Evolutionary conservation across 1,284 basidiomycete species (phyloP), one percentile per base, ranked within the genome.

Genomic region (Inonotus hispidus): DNA sequence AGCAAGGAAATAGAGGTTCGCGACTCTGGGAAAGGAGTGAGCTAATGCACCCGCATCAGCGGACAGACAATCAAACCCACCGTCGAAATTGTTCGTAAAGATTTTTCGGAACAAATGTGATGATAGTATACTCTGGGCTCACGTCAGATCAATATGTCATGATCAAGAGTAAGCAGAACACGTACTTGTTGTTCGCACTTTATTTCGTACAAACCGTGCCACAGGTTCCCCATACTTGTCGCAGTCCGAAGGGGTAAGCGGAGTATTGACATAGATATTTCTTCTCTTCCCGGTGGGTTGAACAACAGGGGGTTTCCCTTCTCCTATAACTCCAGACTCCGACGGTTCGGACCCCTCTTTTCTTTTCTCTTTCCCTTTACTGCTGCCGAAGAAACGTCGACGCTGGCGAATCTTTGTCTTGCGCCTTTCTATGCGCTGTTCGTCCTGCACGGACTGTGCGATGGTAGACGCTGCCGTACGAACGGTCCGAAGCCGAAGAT

Each of bases 51-150:
- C 23, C 19, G 19, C 13, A 49, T 27, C 59, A 59, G 55, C 21
- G 27, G 32, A 50, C 13, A 35, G 32, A 54, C 32, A 35, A 67
- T 64, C 58, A 64, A 38, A 74, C 79, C 60, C 60, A 84, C 87
- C 92, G 82, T 67, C 89, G 81, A 71, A 97, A 96, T 71, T 97
- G 94, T 74, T 95, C 92, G 65, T 87, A 90, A 65, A 96, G 74
- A 71, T 96, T 96, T 80, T 92, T 94, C n/a, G 95, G 95, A 52
- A 98, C 69, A 72, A 98, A 98, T 2, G 94, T 93, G 65, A 96
- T 59, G 62, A 93, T 71, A 35, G 95, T 97, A 75, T 98, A 98
- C 74, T 97, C 92, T 71, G 21, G 10, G 14, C 23, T 38, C 58
- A 62, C 55, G 65, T 63, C 65, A 66, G 32, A 47, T 56, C 23